Evolutionary conservation across 768 basidiomycete genomes (phyloP).

Genomic region (Psilocybe tampanensis): DNA sequence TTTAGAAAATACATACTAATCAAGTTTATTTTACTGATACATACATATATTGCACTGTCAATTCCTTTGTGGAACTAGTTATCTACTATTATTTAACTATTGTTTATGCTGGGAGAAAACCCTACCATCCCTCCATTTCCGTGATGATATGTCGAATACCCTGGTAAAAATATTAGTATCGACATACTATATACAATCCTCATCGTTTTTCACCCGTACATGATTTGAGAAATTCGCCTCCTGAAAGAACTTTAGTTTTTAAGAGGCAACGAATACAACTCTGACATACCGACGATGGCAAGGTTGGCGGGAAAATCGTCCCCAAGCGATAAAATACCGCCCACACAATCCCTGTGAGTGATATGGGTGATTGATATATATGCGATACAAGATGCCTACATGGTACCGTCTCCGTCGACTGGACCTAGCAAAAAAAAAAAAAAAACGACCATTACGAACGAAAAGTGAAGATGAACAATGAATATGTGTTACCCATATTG

Average conservation of each 20-base stretch:
- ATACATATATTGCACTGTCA: not conserved
- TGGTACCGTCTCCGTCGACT: constrained; percentile 21
- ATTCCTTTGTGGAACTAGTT: not conserved
- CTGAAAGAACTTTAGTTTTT: constrained; percentile 22
- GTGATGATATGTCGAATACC: constrained; percentile 67
- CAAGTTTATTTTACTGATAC: not conserved
- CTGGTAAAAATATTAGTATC: constrained; percentile 29
- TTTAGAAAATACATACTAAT: not conserved
- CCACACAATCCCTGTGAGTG: constrained; percentile 50
- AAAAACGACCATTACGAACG: not conserved
- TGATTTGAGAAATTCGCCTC: constrained; percentile 67
- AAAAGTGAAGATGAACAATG: not conserved
- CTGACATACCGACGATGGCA: constrained; percentile 55
- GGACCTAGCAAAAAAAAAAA: constrained; percentile 19
- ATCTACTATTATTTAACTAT: constrained; percentile 17
- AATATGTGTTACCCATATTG: constrained; percentile 47
- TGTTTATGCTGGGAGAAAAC: constrained; percentile 57
- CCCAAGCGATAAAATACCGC: constrained; percentile 51
- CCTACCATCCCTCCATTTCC: constrained; percentile 55
- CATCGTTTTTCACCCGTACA: constrained; percentile 41
- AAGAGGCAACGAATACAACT: not conserved
- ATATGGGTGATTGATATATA: not conserved
- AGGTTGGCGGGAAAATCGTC: constrained; percentile 51
- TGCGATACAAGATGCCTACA: constrained; percentile 18
- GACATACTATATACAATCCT: not conserved